Evolutionary conservation across 106 monocot species (phyloP).

Genomic region (Chionographis japonica): DNA sequence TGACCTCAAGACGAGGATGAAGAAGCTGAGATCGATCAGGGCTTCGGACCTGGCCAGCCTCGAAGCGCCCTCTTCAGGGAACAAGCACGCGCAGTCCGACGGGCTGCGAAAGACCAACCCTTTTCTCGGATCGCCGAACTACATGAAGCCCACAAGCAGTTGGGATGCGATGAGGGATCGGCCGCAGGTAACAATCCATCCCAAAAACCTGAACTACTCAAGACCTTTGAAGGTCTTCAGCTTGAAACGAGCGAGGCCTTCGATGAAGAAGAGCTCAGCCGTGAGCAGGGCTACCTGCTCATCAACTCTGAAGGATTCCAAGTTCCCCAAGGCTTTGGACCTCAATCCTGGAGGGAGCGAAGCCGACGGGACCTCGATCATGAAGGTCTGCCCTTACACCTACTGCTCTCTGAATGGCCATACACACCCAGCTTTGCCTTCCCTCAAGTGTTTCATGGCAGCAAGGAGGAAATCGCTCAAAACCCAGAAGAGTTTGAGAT

Average conservation of each 20-base stretch:
- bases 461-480: constrained; percentile 42
- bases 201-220: background rate
- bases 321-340: constrained; percentile 31
- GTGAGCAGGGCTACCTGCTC: constrained; percentile 54
- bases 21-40: constrained; percentile 16
- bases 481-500: constrained; percentile 48
- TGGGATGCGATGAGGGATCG: constrained; percentile 44
- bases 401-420: constrained; percentile 73
- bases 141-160: constrained; percentile 57
- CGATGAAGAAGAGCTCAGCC: constrained; percentile 33
- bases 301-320: constrained; percentile 54
- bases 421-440: constrained; percentile 25
- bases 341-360: constrained; percentile 27
- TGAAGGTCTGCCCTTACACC: constrained; percentile 47
- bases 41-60: background rate
- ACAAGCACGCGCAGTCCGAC: background rate
- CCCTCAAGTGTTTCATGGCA: constrained; percentile 36
- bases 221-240: constrained; percentile 20
- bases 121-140: constrained; percentile 17
- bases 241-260: constrained; percentile 27
- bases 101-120: too few relatives aligned
- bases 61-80: too few relatives aligned
- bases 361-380: constrained; percentile 31
- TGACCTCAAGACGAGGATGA: constrained; percentile 17
- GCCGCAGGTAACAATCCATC: constrained; percentile 7